A percentile compares a stretch with the other conserved stretches of the same genome.
Conservation (phyloP, 345 rosid species). For the Citrus sp. region DNA sequence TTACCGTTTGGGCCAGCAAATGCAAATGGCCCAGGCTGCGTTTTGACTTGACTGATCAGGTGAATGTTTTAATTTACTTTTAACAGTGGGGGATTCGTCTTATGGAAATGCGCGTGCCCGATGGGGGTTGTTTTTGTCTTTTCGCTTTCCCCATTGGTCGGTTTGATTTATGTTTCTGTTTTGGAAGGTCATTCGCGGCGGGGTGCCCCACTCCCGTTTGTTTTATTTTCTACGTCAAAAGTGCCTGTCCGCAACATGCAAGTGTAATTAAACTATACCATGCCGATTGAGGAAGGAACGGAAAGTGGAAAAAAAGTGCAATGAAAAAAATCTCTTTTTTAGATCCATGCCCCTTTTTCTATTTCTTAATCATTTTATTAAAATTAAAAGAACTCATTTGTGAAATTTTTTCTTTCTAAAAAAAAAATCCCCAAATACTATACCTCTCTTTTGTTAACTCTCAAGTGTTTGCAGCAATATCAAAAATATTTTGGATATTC, state of each 20-base stretch:
- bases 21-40: too few relatives aligned
- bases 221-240: background rate
- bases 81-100: too few relatives aligned
- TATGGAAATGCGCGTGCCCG: too few relatives aligned
- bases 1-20: background rate
- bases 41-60: too few relatives aligned
- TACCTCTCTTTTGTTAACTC: too few relatives aligned
- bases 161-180: background rate
- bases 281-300: too few relatives aligned
- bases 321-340: background rate
- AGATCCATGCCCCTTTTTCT: background rate
- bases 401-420: too few relatives aligned
- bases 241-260: background rate
- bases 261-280: background rate
- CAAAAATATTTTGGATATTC: too few relatives aligned
- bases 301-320: background rate
- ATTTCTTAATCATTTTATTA: background rate
- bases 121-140: slow-evolving; percentile 3
- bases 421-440: too few relatives aligned
- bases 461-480: too few relatives aligned
- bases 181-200: too few relatives aligned
- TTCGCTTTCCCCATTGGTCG: background rate
- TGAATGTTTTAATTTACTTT: too few relatives aligned
- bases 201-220: background rate
- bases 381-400: background rate